Conservation (phyloP, 139 green algal genomes). For the Micromonas commoda region DNA sequence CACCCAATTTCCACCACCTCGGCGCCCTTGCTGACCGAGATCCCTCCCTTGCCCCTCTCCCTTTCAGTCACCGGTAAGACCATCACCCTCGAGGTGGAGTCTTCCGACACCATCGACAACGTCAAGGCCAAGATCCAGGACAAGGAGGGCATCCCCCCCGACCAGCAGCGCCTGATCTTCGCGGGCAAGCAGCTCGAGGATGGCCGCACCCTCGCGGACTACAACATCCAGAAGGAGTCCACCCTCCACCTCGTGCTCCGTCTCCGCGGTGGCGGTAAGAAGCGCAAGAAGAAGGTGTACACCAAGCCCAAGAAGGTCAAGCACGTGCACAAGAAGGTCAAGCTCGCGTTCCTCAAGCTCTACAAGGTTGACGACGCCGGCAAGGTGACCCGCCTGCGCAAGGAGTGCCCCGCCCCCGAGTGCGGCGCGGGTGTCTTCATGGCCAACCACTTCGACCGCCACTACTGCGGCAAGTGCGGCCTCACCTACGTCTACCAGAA, state of each 20-base stretch:
- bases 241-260: slow-evolving; percentile 60
- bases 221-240: slow-evolving; percentile 93
- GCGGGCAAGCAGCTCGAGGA: slow-evolving; percentile 97
- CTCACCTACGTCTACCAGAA: slow-evolving; percentile 60
- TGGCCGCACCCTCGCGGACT: slow-evolving; percentile 88
- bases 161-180: slow-evolving; percentile 97
- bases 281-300: slow-evolving; percentile 99
- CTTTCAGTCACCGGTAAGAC: slow-evolving; percentile 50
- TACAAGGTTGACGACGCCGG: slow-evolving; percentile 92
- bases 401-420: slow-evolving; percentile 77
- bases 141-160: slow-evolving; percentile 72
- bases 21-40: too few species aligned
- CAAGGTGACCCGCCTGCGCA: slow-evolving; percentile 93
- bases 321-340: slow-evolving; percentile 99
- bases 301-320: slow-evolving; percentile 99
- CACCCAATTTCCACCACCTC: too few species aligned
- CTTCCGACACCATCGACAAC: slow-evolving; percentile 45
- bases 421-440: slow-evolving; percentile 97
- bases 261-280: slow-evolving; percentile 94
- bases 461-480: slow-evolving; percentile 94
- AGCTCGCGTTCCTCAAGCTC: slow-evolving; percentile 75
- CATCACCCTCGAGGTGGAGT: slow-evolving; percentile 40
- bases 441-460: slow-evolving; percentile 93
- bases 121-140: slow-evolving; percentile 60
- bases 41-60: neutral